Base-by-base conservation (phyloP, 768 basidiomycete species). In the Dioszegia crocea region DNA sequence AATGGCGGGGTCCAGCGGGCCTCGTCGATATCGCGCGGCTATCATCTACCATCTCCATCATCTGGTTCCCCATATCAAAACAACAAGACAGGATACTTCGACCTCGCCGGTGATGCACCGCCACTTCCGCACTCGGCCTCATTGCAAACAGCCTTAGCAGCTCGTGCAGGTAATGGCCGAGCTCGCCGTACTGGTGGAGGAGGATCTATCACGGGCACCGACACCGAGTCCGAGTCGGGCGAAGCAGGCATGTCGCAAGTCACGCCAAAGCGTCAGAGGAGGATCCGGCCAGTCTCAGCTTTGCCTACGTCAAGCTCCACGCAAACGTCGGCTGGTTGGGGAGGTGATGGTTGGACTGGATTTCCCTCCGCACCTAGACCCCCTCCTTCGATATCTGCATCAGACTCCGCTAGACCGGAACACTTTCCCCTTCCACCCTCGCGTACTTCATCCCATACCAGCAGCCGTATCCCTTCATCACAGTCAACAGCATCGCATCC, bases 1-100 rank as follows among this genome's bases (percentile, higher is more conserved):
- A 6, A n/a, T 31, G 47, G 31, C n/a, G 31, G 33, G 8, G 31
- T n/a, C 2, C 23, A 23, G 14, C 36, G 51, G 17, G 40, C 23
- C 14, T 50, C 59, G 12, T 66, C 71, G 0, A 65, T 73, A 51
- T 69, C 71, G 17, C 46, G 62, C 33, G 71, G 71, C 0, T 73
- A 68, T 40, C 71, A 73, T 56, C 57, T 73, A 4, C 71, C 71
- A 4, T 73, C 71, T 1, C 71, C 71, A 27, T 57, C 65, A 2
- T 66, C 66, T 38, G 51, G 59, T 11, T 73, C 71, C 19, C 71
- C 71, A 19, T 73, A 73, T 36, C 48, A 54, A 50, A 33, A 51
- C 9, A 11, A 5, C 24, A 24, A 43, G 48, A 4, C 4, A 4
- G 31, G 49, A 2, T 33, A 36, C 31, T 59, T 39, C 46, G 44